Evolutionary conservation across 1,284 basidiomycete genomes (phyloP), one percentile per base, ranked within the genome.

Genomic region (Heliocybe sulcata): DNA sequence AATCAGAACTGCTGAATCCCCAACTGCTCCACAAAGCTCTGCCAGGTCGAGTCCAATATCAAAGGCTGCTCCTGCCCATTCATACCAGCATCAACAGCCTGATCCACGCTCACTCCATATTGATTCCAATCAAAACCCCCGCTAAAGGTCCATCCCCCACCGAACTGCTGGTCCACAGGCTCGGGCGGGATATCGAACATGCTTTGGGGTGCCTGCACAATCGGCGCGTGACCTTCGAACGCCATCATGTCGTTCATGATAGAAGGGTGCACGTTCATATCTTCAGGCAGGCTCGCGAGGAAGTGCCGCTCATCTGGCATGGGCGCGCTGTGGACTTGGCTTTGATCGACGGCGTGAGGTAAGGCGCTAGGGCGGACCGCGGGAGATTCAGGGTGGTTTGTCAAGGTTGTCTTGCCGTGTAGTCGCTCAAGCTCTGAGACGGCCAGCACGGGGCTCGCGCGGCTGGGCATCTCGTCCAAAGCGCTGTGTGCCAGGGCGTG

Each of bases 341-440:
- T n/a, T n/a, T n/a, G n/a, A n/a, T n/a, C n/a, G n/a, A n/a, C n/a
- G 12, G 29, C 6, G 29, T 31, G 12, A 31, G 12, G 29, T 4
- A 38, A 8, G 31, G 19, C 27, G 23, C 14, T 57, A 53, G n/a
- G 38, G 20, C n/a, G 38, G 53, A 20, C 52, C 31, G 54, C 27
- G 42, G 35, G 52, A 45, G 26, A 54, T 38, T 27, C 22, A 9
- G 49, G 51, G 27, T 52, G 42, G 16, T 26, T 64, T 31, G 77
- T 69, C 9, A 79, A 61, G 53, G 76, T 72, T 1, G 85, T 87
- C 63, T 77, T 79, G 3, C 85, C 86, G 23, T 79, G 78, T 29
- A 86, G 69, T 23, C 83, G 74, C 58, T 87, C 81, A 22, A 88
- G 77, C 56, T 87, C 85, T 1, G 68, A 68, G 35, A 71, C 66